These are phyloP conservation scores for Colletotrichum cordylinicola DNA, from an alignment of 2,329 filamentous ascomycete species.

Conservation along the genomic window DNA sequence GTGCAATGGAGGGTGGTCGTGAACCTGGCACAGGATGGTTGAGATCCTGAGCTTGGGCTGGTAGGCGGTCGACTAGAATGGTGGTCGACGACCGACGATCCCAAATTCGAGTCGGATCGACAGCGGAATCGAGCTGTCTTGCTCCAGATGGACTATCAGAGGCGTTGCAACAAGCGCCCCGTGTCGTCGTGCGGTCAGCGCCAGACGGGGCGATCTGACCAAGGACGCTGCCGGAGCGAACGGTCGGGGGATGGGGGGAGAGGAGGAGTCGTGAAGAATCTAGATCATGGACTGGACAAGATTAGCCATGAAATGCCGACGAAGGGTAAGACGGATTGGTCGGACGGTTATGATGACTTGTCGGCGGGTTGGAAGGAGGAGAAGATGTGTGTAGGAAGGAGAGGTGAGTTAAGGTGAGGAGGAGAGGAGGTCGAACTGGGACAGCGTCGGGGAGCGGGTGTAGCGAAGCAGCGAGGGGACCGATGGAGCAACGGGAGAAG, in stretches of 20 bases:
- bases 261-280: conserved; percentile 1
- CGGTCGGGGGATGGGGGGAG: conserved; percentile 8
- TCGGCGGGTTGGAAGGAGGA: not conserved
- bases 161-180: not conserved
- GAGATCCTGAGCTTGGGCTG: conserved; percentile 8
- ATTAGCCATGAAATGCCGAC: conserved; percentile 13
- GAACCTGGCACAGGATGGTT: conserved; percentile 2
- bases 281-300: conserved; percentile 12
- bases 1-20: conserved; percentile 18
- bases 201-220: conserved; percentile 20
- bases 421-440: conserved; percentile 3
- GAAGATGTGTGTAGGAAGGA: conserved; percentile 6
- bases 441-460: conserved; percentile 12
- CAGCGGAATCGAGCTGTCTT: not conserved
- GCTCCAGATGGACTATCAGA: not conserved
- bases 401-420: conserved; percentile 14
- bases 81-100: conserved; percentile 28
- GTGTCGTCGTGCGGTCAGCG: conserved; percentile 19
- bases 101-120: not conserved
- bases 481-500: not conserved
- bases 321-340: not conserved
- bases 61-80: conserved; percentile 20
- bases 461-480: not conserved
- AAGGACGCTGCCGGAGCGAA: conserved; percentile 23
- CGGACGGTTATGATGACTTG: conserved; percentile 1